Evolutionary conservation across 2,329 filamentous ascomycete genomes (phyloP).

Genomic region (Aspergillus neoniger): DNA sequence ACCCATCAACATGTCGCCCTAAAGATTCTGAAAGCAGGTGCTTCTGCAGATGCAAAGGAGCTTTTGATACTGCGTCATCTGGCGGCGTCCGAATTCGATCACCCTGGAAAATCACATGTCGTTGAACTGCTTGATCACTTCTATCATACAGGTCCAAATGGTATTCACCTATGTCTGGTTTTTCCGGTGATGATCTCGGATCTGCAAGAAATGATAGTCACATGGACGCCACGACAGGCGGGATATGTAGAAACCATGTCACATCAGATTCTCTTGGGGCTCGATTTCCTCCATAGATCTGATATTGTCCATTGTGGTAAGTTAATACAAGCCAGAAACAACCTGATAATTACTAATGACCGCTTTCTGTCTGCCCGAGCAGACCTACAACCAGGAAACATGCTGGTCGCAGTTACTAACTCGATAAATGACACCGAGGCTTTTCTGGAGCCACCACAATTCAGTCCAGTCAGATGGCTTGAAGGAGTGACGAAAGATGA

Average conservation of each 20-base stretch:
- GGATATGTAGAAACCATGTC: constrained; percentile 20
- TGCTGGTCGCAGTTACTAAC: not conserved
- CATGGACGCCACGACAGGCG: constrained; percentile 14
- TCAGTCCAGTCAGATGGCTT: constrained; percentile 24
- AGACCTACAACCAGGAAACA: constrained; percentile 29
- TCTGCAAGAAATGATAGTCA: constrained; percentile 22
- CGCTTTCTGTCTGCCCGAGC: no score
- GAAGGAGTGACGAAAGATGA: constrained; percentile 18
- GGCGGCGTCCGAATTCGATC: constrained; percentile 10
- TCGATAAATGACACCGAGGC: no score
- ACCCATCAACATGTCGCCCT: constrained; percentile 22
- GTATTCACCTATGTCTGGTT: constrained; percentile 27
- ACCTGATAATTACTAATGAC: no score
- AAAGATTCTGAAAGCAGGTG: constrained; percentile 29
- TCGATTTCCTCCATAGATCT: constrained; percentile 21
- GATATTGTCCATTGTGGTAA: constrained; percentile 25
- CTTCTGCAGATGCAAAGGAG: constrained; percentile 23
- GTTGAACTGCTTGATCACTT: constrained; percentile 27
- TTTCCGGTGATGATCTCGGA: constrained; percentile 29
- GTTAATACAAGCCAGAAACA: not conserved
- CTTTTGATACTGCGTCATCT: constrained; percentile 22
- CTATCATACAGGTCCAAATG: constrained; percentile 27
- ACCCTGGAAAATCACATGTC: constrained; percentile 24
- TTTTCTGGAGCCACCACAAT: constrained; percentile 19
- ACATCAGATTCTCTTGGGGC: constrained; percentile 21